Base-by-base conservation (phyloP, 805 yeast species). In the Starmerella stigmatis region DNA sequence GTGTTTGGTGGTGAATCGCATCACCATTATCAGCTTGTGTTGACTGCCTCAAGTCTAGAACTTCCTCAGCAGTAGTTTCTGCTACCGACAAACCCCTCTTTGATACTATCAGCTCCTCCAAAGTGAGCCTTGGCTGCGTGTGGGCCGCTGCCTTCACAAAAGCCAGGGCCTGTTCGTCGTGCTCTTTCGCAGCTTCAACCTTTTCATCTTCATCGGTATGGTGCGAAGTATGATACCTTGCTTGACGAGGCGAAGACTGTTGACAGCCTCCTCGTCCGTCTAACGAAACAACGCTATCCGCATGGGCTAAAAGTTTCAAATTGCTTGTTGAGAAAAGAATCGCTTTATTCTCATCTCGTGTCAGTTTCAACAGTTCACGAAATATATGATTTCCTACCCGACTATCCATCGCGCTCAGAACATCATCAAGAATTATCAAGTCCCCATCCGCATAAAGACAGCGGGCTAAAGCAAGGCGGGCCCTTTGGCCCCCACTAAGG, bases 401-500 rank as follows among this genome's bases (percentile, higher is more conserved):
- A 10, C 92, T 82, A 65, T 85, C 94, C 21, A 84, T 92, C 2
- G 94, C 94, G 67, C 85, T 76, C 48, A 85, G 67, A n/a, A 83
- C 86, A 61, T 84, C 94, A 59, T 84, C 94, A 47, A 84, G 62
- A 35, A 85, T 60, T 10, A 81, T 66, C 33, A 82, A 73, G 50
- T 81, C 84, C 19, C 72, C 66, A 34, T 73, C 69, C 16, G 76
- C 72, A 56, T 85, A 84, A 1, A 81, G 81, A 1, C 89, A 81
- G 55, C 94, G 72, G 1, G 94, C 94, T 43, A 84, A 66, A 57
- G 76, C 78, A 49, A 84, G 77, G 60, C 94, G 73, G 0, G 94
- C 89, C 64, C 84, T 84, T 60, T 84, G 94, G 39, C 94, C 94
- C 41, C 94, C 94, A 8, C 92, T 81, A 33, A 84, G 64, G 0